phyloP scores from a whole-genome alignment of 2,329 filamentous ascomycete genomes.

The Graphilbum fragrans region DNA sequence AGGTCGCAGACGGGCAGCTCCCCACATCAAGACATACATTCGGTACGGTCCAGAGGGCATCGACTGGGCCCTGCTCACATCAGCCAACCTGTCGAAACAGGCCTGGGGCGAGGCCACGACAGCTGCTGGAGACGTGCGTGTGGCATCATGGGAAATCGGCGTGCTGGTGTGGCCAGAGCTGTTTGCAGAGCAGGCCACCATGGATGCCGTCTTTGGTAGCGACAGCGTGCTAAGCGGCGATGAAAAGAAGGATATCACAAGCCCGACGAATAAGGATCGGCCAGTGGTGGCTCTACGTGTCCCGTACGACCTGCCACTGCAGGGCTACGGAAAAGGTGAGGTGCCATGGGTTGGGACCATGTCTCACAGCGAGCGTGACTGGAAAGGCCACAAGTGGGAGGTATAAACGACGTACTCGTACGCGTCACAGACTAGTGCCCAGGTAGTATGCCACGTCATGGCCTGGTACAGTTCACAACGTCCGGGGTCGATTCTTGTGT shows the following conservation, averaged over 20 bases:
- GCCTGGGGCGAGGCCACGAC: constrained; percentile 65
- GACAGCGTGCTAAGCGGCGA: constrained; percentile 33
- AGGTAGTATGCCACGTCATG: too few species aligned
- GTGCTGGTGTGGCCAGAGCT: constrained; percentile 70
- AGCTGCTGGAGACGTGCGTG: constrained; percentile 47
- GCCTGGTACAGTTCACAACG: too few species aligned
- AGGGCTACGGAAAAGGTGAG: constrained; percentile 49
- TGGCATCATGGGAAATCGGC: constrained; percentile 75
- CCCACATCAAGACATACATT: constrained; percentile 85
- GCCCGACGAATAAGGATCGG: neutral
- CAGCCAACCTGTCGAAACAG: constrained; percentile 84
- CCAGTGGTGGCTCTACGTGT: constrained; percentile 58
- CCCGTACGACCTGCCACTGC: constrained; percentile 71
- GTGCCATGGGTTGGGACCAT: constrained; percentile 65
- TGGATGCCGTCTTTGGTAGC: constrained; percentile 56
- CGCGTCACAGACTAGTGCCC: constrained; percentile 45
- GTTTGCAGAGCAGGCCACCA: constrained; percentile 34
- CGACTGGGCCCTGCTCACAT: constrained; percentile 79
- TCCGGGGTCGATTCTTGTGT: too few species aligned
- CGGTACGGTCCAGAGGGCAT: constrained; percentile 40
- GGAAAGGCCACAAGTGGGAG: constrained; percentile 33
- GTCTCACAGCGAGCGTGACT: constrained; percentile 49
- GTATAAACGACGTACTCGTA: neutral
- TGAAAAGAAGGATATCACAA: neutral
- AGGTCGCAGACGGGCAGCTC: constrained; percentile 58